Evolutionary conservation across 1,284 basidiomycete species (phyloP).

Genomic region (Pascua guehoae): DNA sequence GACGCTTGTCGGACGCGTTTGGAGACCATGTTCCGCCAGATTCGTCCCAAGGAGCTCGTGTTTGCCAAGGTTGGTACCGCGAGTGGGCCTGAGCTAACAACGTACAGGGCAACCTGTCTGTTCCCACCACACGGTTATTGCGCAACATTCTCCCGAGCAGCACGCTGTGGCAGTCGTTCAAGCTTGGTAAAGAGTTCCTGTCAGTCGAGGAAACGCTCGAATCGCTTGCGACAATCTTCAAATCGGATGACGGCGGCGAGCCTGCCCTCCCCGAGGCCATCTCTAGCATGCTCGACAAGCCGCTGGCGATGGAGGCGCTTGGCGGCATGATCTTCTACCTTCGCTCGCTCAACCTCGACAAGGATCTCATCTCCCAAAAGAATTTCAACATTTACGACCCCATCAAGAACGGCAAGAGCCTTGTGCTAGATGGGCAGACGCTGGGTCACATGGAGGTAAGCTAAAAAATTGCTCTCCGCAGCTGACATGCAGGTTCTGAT

Average conservation of each 20-base stretch:
- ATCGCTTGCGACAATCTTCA: conserved; percentile 68
- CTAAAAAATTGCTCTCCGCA: too few relatives aligned
- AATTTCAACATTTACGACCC: conserved; percentile 97
- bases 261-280: conserved; percentile 68
- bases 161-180: conserved; percentile 81
- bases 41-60: conserved; percentile 88
- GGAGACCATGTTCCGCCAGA: conserved; percentile 89
- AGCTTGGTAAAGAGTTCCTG: conserved; percentile 68
- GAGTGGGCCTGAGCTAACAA: not conserved
- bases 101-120: conserved; percentile 71
- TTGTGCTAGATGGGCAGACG: conserved; percentile 88
- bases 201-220: conserved; percentile 66
- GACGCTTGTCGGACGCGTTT: conserved; percentile 87
- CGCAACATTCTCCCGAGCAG: conserved; percentile 71
- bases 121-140: conserved; percentile 72
- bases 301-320: conserved; percentile 71
- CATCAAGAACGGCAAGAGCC: conserved; percentile 74
- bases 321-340: conserved; percentile 91
- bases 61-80: conserved; percentile 69
- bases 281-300: conserved; percentile 63
- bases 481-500: conserved; percentile 76
- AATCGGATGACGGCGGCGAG: conserved; percentile 46
- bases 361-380: conserved; percentile 84
- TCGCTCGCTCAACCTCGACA: conserved; percentile 86
- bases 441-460: conserved; percentile 83